phyloP scores from a whole-genome alignment of 2,329 filamentous ascomycete species.

The Stylonectria norvegica region DNA sequence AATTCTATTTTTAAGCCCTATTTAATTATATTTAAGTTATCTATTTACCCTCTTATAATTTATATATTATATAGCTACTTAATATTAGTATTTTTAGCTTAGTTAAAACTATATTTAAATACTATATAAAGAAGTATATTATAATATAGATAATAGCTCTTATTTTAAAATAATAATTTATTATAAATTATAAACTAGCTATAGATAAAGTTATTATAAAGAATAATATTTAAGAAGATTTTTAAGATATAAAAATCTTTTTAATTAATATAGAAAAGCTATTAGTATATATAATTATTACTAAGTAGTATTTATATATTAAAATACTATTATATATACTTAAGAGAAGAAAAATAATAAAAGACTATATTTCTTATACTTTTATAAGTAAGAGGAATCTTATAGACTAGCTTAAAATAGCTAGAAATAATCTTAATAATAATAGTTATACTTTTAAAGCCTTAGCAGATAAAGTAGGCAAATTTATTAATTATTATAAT shows the following conservation, averaged over 20 bases:
- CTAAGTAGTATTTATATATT: too few species aligned
- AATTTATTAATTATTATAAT: too few species aligned
- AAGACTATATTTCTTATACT: too few species aligned
- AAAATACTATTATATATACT: too few species aligned
- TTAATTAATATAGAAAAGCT: neutral
- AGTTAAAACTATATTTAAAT: neutral
- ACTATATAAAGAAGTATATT: neutral
- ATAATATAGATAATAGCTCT: neutral
- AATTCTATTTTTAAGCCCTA: neutral
- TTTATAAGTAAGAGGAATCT: too few species aligned
- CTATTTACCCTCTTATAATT: neutral
- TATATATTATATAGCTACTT: slow-evolving; percentile 5
- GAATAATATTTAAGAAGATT: slow-evolving; percentile 2
- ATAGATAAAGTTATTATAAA: neutral
- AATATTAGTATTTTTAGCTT: neutral
- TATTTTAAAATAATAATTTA: slow-evolving; percentile 3
- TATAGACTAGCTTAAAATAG: too few species aligned
- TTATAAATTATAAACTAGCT: slow-evolving; percentile 1
- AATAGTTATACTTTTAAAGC: too few species aligned
- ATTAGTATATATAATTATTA: neutral
- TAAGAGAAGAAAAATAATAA: too few species aligned
- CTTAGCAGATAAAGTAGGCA: too few species aligned
- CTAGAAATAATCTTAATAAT: too few species aligned
- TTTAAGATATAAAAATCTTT: neutral
- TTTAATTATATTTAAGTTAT: slow-evolving; percentile 1